Evolutionary conservation across 192 early-diverging fungal species (phyloP).

Genomic region (Coemansia sp.): DNA sequence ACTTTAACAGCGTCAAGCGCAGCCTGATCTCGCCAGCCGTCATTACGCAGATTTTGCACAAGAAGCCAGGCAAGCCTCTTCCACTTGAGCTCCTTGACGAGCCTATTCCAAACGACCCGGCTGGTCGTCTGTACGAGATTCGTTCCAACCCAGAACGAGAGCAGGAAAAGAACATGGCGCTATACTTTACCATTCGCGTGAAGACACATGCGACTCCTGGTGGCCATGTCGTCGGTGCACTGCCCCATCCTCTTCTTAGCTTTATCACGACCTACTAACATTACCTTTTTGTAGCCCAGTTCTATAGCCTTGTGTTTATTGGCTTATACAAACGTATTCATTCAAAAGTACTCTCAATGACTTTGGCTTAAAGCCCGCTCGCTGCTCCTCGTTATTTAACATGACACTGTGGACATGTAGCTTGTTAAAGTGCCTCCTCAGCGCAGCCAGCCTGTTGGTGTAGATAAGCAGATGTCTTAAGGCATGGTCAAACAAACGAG

Average conservation of each 20-base stretch:
- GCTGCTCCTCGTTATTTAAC: no score
- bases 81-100: conserved; percentile 49
- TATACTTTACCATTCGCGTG: conserved; percentile 48
- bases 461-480: no score
- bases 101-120: conserved; percentile 47
- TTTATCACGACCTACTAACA: conserved; percentile 45
- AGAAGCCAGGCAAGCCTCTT: conserved; percentile 27
- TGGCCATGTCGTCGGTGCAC: conserved; percentile 22
- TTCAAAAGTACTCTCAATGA: no score
- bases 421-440: no score
- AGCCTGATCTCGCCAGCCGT: conserved; percentile 42
- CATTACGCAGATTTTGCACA: conserved; percentile 41
- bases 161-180: conserved; percentile 34
- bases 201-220: conserved; percentile 26
- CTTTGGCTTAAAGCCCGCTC: no score
- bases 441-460: no score
- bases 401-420: no score
- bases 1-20: conserved; percentile 33
- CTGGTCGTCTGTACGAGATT: conserved; percentile 47
- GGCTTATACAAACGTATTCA: no score
- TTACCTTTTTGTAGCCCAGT: neutral
- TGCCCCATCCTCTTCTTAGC: conserved; percentile 48
- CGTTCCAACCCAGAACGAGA: conserved; percentile 39
- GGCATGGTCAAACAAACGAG: no score
- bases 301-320: neutral